Evolutionary conservation across 208 protist species (phyloP).

Genomic region (Leishmania tarentolae): DNA sequence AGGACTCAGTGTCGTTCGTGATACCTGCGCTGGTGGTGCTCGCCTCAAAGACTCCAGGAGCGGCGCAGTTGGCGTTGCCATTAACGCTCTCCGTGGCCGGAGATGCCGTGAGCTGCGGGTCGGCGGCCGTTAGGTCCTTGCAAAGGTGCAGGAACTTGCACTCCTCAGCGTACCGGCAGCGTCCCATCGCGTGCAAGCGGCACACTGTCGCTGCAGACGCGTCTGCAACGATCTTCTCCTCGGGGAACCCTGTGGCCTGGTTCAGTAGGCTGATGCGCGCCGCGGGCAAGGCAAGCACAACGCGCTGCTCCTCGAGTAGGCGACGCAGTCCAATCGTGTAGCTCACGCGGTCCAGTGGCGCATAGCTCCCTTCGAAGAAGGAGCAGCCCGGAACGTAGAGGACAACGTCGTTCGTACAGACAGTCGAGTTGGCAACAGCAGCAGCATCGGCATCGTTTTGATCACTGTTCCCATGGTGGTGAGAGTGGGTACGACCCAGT

Average conservation of each 20-base stretch:
- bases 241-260: constrained; percentile 24
- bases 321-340: constrained; percentile 69
- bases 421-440: constrained; percentile 2
- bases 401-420: constrained; percentile 29
- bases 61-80: constrained; percentile 10
- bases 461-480: background rate
- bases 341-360: constrained; percentile 55
- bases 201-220: constrained; percentile 51
- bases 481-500: constrained; percentile 1
- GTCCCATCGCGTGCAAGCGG: constrained; percentile 67
- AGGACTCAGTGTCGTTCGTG: constrained; percentile 4
- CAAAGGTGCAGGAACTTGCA: constrained; percentile 89
- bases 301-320: constrained; percentile 47
- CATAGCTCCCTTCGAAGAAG: constrained; percentile 28
- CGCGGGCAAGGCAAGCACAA: background rate
- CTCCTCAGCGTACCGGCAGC: constrained; percentile 85
- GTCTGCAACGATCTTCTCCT: constrained; percentile 32
- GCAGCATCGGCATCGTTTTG: background rate
- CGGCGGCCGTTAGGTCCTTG: constrained; percentile 46
- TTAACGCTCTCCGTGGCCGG: background rate
- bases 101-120: constrained; percentile 36
- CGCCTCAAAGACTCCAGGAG: constrained; percentile 10
- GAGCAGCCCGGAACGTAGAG: constrained; percentile 41
- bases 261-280: constrained; percentile 17
- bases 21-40: constrained; percentile 21